These are phyloP conservation scores for Fusarium pilosicola DNA, from an alignment of 2,329 filamentous ascomycete species.

Conservation along the genomic window DNA sequence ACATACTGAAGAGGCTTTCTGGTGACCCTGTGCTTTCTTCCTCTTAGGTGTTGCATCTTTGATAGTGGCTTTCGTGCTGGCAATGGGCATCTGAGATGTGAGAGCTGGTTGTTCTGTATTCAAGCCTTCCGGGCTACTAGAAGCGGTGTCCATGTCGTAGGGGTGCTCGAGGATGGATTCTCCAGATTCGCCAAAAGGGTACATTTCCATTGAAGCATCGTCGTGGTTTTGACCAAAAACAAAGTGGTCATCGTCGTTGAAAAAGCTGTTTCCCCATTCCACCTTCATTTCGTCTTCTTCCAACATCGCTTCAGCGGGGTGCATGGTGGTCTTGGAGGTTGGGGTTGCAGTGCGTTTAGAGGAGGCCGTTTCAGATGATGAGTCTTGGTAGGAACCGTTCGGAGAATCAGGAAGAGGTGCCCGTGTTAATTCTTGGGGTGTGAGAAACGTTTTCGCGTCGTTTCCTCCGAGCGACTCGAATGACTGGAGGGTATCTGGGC, in stretches of 20 bases:
- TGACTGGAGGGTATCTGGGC: conserved; percentile 51
- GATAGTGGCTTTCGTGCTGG: conserved; percentile 49
- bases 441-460: conserved; percentile 48
- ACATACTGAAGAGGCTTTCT: conserved; percentile 54
- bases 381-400: conserved; percentile 58
- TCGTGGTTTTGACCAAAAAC: conserved; percentile 46
- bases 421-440: conserved; percentile 48
- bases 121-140: conserved; percentile 63
- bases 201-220: conserved; percentile 45
- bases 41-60: conserved; percentile 43
- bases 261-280: conserved; percentile 55
- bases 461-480: conserved; percentile 46
- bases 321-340: conserved; percentile 55
- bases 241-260: conserved; percentile 54
- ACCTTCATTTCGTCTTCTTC: conserved; percentile 54
- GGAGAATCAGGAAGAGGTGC: conserved; percentile 56
- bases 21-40: conserved; percentile 38
- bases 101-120: conserved; percentile 49
- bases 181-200: conserved; percentile 45
- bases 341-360: conserved; percentile 59
- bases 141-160: conserved; percentile 68
- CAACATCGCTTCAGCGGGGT: conserved; percentile 56
- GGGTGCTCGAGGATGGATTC: conserved; percentile 58
- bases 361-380: conserved; percentile 63
- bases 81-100: conserved; percentile 56